Evolutionary conservation across 2,329 filamentous ascomycete genomes (phyloP).

Genomic region (Allantophomopsis lycopodina): DNA sequence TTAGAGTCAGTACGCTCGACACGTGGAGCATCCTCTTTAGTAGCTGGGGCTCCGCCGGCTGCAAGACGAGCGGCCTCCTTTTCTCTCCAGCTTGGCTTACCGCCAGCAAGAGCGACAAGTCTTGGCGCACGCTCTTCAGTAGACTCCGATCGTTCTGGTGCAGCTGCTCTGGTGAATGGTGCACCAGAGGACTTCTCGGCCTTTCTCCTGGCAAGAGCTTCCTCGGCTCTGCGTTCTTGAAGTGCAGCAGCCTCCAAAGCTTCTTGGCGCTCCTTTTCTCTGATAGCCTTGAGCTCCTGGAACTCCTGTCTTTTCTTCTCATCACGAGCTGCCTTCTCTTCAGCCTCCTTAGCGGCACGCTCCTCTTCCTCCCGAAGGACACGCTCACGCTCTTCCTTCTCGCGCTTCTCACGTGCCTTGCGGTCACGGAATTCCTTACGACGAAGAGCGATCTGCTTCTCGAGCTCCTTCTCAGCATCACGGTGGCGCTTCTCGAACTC

Average conservation of each 20-base stretch:
- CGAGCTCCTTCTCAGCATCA: constrained; percentile 82
- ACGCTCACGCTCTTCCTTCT: constrained; percentile 74
- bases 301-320: constrained; percentile 66
- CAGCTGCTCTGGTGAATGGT: constrained; percentile 20
- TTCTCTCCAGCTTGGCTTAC: constrained; percentile 60
- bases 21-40: constrained; percentile 11
- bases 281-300: constrained; percentile 51
- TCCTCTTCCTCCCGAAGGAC: constrained; percentile 75
- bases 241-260: constrained; percentile 46
- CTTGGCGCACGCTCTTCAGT: constrained; percentile 39
- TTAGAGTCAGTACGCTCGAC: constrained; percentile 25
- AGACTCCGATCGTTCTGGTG: constrained; percentile 32
- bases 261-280: constrained; percentile 56
- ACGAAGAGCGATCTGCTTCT: constrained; percentile 78
- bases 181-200: constrained; percentile 44
- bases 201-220: constrained; percentile 64
- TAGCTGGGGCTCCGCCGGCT: constrained; percentile 13
- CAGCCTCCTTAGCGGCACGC: constrained; percentile 65
- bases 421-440: constrained; percentile 81
- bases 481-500: constrained; percentile 93
- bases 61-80: constrained; percentile 41
- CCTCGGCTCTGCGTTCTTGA: constrained; percentile 76
- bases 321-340: constrained; percentile 67
- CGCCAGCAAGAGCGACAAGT: constrained; percentile 40
- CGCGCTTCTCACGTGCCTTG: constrained; percentile 68